phyloP scores from a whole-genome alignment of 495 filamentous ascomycete species.

The Ascobolus immersus region DNA sequence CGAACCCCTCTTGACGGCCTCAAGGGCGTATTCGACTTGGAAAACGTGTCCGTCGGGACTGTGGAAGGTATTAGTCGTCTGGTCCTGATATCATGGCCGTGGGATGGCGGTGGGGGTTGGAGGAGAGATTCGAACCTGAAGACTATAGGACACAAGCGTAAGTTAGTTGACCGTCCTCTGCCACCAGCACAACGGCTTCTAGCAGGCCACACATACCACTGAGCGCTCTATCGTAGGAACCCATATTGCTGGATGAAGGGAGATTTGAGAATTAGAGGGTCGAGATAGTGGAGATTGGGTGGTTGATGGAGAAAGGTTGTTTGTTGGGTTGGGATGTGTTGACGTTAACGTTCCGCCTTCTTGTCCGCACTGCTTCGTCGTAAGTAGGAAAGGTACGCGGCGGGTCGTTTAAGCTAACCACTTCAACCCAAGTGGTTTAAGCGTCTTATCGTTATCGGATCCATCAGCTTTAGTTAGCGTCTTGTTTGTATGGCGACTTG shows the following conservation, averaged over 20 bases:
- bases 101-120: constrained; percentile 16
- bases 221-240: constrained; percentile 82
- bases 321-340: too few relatives aligned
- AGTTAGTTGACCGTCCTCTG: constrained; percentile 18
- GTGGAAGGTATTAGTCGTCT: constrained; percentile 18
- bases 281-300: constrained; percentile 3
- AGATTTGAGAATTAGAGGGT: constrained; percentile 1
- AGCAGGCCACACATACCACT: constrained; percentile 38
- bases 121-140: constrained; percentile 30
- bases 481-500: too few relatives aligned
- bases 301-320: background rate
- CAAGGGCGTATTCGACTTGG: constrained; percentile 96
- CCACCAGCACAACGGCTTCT: constrained; percentile 1
- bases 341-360: too few relatives aligned
- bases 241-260: constrained; percentile 26
- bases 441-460: too few relatives aligned
- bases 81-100: background rate
- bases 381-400: too few relatives aligned
- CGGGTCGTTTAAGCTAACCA: too few relatives aligned
- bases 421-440: too few relatives aligned
- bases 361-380: too few relatives aligned
- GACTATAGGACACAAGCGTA: constrained; percentile 21
- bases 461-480: too few relatives aligned
- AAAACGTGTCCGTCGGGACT: constrained; percentile 98
- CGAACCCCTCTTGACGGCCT: constrained; percentile 91